phyloP scores from a whole-genome alignment of 2,329 filamentous ascomycete genomes.

The Colletotrichum somersetense region DNA sequence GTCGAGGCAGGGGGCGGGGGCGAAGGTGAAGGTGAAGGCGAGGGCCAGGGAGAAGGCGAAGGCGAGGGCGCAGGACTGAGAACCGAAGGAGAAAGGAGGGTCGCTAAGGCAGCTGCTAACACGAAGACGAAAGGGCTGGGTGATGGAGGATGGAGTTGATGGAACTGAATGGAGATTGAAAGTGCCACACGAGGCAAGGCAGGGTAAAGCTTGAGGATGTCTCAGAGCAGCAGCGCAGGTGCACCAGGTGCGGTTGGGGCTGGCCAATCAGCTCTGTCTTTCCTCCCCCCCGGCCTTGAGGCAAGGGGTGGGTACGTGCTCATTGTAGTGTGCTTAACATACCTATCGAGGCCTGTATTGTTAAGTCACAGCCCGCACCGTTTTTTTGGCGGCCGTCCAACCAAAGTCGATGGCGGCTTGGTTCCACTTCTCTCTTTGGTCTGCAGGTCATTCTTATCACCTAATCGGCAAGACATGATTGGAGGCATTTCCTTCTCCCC shows the following conservation, averaged over 20 bases:
- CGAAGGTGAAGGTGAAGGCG: not conserved
- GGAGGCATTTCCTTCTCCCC: slow-evolving; percentile 14
- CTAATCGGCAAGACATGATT: slow-evolving; percentile 37
- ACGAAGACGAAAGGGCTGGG: slow-evolving; percentile 19
- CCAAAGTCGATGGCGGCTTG: not conserved
- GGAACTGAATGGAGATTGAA: slow-evolving; percentile 8
- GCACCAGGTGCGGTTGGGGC: slow-evolving; percentile 24
- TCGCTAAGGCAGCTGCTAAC: slow-evolving; percentile 27
- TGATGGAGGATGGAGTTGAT: slow-evolving; percentile 17
- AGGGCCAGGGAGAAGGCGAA: not conserved
- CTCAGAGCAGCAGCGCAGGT: slow-evolving; percentile 26
- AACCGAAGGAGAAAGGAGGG: slow-evolving; percentile 9
- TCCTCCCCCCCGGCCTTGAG: slow-evolving; percentile 8
- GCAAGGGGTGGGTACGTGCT: slow-evolving; percentile 1
- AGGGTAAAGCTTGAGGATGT: slow-evolving; percentile 36
- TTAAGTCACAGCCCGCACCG: not conserved
- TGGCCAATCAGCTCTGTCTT: slow-evolving; percentile 27
- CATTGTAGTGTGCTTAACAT: not conserved
- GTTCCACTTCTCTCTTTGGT: slow-evolving; percentile 1
- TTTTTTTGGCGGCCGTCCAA: slow-evolving; percentile 5
- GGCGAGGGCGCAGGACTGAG: not conserved
- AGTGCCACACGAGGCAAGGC: slow-evolving; percentile 7
- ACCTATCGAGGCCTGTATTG: too few relatives aligned
- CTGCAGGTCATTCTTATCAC: slow-evolving; percentile 14
- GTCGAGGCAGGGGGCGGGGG: slow-evolving; percentile 4